A percentile compares a stretch with the other conserved stretches of the same genome.
phyloP scores from a whole-genome alignment of 202 grass and related monocot genomes.

The Musa balbisiana region DNA sequence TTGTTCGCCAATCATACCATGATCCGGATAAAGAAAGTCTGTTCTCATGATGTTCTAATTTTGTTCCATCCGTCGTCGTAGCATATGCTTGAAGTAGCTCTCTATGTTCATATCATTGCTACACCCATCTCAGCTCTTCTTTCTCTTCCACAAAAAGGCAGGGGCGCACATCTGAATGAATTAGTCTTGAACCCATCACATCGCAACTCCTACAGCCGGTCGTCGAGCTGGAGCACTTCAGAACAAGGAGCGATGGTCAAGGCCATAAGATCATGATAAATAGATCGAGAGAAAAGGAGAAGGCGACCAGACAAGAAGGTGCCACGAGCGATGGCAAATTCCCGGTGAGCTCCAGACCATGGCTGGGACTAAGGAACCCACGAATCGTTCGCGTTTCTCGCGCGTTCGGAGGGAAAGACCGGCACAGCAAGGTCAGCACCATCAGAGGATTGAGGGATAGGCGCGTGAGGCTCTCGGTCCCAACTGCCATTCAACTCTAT shows the following conservation, averaged over 20 bases:
- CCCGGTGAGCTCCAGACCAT: conserved; percentile 39
- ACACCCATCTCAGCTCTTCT: too few species aligned
- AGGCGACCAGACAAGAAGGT: background rate
- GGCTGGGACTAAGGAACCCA: conserved; percentile 58
- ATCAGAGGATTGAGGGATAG: conserved; percentile 75
- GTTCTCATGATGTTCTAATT: too few species aligned
- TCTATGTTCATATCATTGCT: too few species aligned
- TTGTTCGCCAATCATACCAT: too few species aligned
- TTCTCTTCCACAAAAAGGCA: too few species aligned
- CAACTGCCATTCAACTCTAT: conserved; percentile 85
- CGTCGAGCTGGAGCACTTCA: too few species aligned
- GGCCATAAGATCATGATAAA: conserved; percentile 33
- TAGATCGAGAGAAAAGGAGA: conserved; percentile 25
- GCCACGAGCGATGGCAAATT: background rate
- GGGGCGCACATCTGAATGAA: too few species aligned
- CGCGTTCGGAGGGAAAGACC: conserved; percentile 84
- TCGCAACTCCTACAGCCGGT: too few species aligned
- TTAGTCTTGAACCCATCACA: too few species aligned
- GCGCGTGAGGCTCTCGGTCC: conserved; percentile 78
- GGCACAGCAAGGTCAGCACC: conserved; percentile 90
- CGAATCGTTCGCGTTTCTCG: conserved; percentile 87
- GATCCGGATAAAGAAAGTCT: too few species aligned
- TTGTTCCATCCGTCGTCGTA: too few species aligned
- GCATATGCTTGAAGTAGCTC: too few species aligned
- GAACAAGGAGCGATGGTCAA: conserved; percentile 33